Evolutionary conservation across 768 basidiomycete species (phyloP).

Genomic region (Cystobasidium ongulense): DNA sequence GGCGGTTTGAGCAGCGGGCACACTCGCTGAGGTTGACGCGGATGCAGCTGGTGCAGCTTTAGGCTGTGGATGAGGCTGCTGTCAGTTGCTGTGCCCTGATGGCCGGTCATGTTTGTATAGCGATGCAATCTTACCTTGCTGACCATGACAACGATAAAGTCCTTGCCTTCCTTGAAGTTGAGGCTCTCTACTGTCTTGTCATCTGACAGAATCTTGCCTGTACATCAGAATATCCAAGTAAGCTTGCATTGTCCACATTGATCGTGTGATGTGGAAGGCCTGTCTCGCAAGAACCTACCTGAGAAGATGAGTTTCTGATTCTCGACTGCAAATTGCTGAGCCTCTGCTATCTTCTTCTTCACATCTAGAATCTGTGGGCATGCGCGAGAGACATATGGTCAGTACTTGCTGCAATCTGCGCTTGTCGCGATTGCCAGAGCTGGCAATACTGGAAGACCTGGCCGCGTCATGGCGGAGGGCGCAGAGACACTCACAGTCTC

Average conservation of each 20-base stretch:
- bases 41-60: conserved; percentile 43
- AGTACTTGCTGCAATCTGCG: too few relatives aligned
- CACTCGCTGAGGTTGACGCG: conserved; percentile 19
- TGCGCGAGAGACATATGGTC: neutral
- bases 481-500: conserved; percentile 53
- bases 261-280: neutral
- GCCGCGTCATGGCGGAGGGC: conserved; percentile 8
- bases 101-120: too few relatives aligned
- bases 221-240: neutral
- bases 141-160: conserved; percentile 98
- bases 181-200: conserved; percentile 77
- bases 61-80: conserved; percentile 40
- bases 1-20: conserved; percentile 46
- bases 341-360: conserved; percentile 71
- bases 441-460: conserved; percentile 3
- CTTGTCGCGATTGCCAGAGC: too few relatives aligned
- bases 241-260: too few relatives aligned
- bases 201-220: conserved; percentile 86
- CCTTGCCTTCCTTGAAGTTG: conserved; percentile 85
- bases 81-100: too few relatives aligned
- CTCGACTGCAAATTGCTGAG: conserved; percentile 64
- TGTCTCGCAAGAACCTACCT: conserved; percentile 50
- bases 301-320: conserved; percentile 91
- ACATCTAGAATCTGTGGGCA: conserved; percentile 53
- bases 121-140: conserved; percentile 60